phyloP scores from a whole-genome alignment of 805 yeast genomes.

The Grigorovia transvaalensis region DNA sequence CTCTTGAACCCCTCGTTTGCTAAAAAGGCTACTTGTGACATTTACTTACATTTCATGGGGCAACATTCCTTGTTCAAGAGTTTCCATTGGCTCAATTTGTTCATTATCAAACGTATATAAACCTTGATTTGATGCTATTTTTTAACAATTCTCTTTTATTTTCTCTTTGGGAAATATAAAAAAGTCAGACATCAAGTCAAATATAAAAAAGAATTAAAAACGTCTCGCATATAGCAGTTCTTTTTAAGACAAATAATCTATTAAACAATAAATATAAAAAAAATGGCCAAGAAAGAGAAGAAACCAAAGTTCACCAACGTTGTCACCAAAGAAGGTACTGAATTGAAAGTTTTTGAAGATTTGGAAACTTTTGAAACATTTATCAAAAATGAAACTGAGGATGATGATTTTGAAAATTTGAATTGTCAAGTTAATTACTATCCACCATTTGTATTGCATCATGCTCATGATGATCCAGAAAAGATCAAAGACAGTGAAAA shows the following conservation, averaged over 20 bases:
- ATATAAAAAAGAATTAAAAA: no score
- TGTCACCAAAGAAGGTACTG: slow-evolving; percentile 25
- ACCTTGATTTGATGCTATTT: no score
- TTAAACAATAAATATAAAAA: not conserved
- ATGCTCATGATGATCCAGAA: slow-evolving; percentile 59
- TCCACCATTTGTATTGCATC: slow-evolving; percentile 65
- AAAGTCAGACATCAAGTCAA: no score
- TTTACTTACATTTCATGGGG: no score
- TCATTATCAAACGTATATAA: no score
- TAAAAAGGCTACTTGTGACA: no score
- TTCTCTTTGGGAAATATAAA: no score
- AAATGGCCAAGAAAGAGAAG: slow-evolving; percentile 18
- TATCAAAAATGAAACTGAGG: slow-evolving; percentile 65
- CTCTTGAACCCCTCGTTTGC: no score
- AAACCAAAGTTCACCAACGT: slow-evolving; percentile 24
- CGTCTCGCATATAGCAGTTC: no score
- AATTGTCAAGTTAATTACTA: slow-evolving; percentile 58
- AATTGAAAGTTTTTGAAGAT: slow-evolving; percentile 44
- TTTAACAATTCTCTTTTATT: no score
- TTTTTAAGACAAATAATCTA: not conserved
- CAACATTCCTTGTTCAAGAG: no score
- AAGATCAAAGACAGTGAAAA: slow-evolving; percentile 65
- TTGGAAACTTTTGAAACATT: slow-evolving; percentile 54
- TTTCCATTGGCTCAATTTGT: no score
- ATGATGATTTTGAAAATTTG: slow-evolving; percentile 59